These are phyloP conservation scores for Effrenium voratum DNA, from an alignment of 73 alveolate species.

Conservation along the genomic window DNA sequence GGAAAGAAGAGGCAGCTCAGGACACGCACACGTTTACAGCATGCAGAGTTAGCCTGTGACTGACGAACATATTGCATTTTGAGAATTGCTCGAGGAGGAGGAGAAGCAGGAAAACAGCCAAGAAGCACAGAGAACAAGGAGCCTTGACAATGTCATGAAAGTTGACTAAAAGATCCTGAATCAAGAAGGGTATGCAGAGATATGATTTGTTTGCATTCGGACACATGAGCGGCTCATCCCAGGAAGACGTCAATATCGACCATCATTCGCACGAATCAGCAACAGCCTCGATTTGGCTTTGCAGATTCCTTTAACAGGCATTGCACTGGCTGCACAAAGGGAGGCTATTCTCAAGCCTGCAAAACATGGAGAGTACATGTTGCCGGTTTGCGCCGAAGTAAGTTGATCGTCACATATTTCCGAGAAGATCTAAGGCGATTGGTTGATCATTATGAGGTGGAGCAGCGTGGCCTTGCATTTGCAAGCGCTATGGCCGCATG, in stretches of 20 bases:
- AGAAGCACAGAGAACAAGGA: neutral
- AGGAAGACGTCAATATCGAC: conserved; percentile 10
- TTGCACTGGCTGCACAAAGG: neutral
- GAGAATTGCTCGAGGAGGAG: neutral
- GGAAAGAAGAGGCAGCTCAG: neutral
- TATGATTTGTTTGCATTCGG: neutral
- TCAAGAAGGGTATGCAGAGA: too few species aligned
- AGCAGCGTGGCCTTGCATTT: conserved; percentile 59
- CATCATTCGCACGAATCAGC: conserved; percentile 18
- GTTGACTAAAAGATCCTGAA: too few species aligned
- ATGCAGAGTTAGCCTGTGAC: neutral
- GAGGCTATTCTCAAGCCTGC: neutral
- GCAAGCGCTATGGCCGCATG: neutral
- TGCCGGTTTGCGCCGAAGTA: neutral
- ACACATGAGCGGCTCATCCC: neutral
- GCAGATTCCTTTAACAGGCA: neutral
- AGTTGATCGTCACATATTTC: neutral
- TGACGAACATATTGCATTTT: neutral
- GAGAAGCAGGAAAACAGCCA: neutral
- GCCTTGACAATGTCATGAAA: too few species aligned
- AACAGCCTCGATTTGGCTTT: neutral
- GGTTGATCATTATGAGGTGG: conserved; percentile 60
- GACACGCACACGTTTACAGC: neutral
- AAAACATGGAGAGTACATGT: neutral
- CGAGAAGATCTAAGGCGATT: conserved; percentile 10